Evolutionary conservation across 1,139 yeast species (phyloP), one percentile per base, ranked within the genome.

Genomic region (Kluyveromyces marxianus): DNA sequence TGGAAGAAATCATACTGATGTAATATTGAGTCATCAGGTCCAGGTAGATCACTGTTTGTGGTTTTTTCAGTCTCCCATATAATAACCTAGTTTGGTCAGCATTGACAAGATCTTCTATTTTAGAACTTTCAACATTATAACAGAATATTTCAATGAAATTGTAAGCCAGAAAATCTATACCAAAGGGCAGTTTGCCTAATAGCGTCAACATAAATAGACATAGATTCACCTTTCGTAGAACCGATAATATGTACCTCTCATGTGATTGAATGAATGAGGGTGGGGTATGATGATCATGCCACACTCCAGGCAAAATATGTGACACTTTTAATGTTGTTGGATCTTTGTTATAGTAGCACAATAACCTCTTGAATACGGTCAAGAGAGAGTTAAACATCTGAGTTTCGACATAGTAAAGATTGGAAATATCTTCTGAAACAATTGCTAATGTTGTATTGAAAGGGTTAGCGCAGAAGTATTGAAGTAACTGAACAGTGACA

Each of bases 21-120:
- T 81, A 92, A 0, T 96, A 96, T 65, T 92, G 98, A 0, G 98
- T 92, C 62, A 92, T 92, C 59, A 92, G 72, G 56, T 92, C 97
- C 44, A 92, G 71, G 56, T 75, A 88, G 46, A 92, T 67, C 2
- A 78, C 80, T 0, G 95, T 89, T 55, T 86, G 95, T 4, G 85
- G 79, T 62, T 89, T 89, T 50, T 87, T 69, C 40, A 92, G 69
- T 54, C 86, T 82, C 28, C 65, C 63, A 30, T 34, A 40, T 4
- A 40, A 10, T 10, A 40, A 27, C 25, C 30, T 40, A 5, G 43
- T 3, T 6, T 27, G 28, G 32, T 40, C 37, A 33, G 32, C 33
- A n/a, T 14, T 40, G 21, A 40, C 7, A 8, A 25, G 24, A 21
- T 40, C 43, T 14, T 34, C 37, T 7, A 34, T 14, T 21, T 40